Percentiles rank a stretch among this genome's conserved stretches.
Conservation (phyloP, 139 green algal species). For the Volvox africanus region DNA sequence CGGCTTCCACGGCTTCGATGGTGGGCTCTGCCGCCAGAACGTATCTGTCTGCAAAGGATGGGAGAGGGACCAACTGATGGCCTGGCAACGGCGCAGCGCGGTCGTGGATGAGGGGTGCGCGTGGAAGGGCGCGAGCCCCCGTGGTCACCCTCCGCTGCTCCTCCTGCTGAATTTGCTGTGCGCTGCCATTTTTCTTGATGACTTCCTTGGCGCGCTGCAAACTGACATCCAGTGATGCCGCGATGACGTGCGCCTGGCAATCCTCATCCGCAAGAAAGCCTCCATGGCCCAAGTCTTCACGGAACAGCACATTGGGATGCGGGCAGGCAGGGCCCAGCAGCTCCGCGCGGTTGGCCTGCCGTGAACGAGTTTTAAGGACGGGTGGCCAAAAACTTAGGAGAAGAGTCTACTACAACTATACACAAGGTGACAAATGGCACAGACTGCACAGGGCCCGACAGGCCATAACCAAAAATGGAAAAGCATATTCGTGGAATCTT, state of each 20-base stretch:
- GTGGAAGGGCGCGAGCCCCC: too few species aligned
- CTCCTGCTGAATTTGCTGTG: too few species aligned
- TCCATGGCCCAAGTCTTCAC: conserved; percentile 18
- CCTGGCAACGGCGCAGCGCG: not conserved
- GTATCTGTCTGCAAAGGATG: not conserved
- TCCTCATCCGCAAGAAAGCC: conserved; percentile 29
- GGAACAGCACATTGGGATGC: conserved; percentile 16
- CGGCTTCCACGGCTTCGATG: not conserved
- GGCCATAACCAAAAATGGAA: too few species aligned
- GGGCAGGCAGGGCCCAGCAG: not conserved
- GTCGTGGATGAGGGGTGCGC: not conserved
- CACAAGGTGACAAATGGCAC: not conserved
- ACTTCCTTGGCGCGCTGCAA: not conserved
- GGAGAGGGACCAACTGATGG: not conserved
- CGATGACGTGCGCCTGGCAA: conserved; percentile 21
- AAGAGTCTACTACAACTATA: not conserved
- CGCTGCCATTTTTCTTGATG: not conserved
- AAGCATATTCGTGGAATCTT: too few species aligned
- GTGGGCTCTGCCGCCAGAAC: not conserved
- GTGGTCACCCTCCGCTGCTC: too few species aligned
- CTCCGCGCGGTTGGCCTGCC: conserved; percentile 12
- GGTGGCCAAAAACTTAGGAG: not conserved
- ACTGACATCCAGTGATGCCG: not conserved
- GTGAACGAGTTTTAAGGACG: not conserved
- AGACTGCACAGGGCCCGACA: too few species aligned